Conservation (phyloP, 2,329 filamentous ascomycete species). For the Pseudogymnoascus sp. region DNA sequence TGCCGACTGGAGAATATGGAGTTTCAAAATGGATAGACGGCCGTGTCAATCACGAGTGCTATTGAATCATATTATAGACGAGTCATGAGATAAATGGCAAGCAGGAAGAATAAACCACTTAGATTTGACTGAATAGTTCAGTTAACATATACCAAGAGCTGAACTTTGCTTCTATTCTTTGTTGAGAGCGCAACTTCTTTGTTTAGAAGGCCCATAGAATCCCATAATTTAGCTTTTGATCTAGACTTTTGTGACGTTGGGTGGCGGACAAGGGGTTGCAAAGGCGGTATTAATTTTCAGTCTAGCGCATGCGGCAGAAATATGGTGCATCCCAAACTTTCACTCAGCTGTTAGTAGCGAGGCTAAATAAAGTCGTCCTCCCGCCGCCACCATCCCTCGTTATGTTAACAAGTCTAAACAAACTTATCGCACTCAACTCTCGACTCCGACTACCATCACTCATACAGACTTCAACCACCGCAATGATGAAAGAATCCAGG, state of each 20-base stretch:
- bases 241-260: background rate
- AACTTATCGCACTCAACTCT: background rate
- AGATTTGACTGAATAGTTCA: background rate
- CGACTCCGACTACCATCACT: background rate
- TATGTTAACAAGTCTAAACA: conserved; percentile 7
- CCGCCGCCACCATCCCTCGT: background rate
- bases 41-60: background rate
- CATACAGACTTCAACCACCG: background rate
- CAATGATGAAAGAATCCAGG: conserved; percentile 7
- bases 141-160: background rate
- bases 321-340: background rate
- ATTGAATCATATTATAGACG: conserved; percentile 1
- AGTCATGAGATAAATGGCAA: background rate
- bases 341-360: background rate
- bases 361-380: conserved; percentile 8
- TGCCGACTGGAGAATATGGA: conserved; percentile 1
- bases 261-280: background rate
- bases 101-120: background rate
- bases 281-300: background rate
- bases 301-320: background rate
- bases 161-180: background rate
- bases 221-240: background rate
- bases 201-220: background rate
- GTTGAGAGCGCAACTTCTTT: background rate
- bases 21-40: conserved; percentile 3